A percentile compares a stretch with the other conserved stretches of the same genome.
These are phyloP conservation scores for Elsinoe perseae DNA, from an alignment of 2,329 filamentous ascomycete species.

Conservation along the genomic window DNA sequence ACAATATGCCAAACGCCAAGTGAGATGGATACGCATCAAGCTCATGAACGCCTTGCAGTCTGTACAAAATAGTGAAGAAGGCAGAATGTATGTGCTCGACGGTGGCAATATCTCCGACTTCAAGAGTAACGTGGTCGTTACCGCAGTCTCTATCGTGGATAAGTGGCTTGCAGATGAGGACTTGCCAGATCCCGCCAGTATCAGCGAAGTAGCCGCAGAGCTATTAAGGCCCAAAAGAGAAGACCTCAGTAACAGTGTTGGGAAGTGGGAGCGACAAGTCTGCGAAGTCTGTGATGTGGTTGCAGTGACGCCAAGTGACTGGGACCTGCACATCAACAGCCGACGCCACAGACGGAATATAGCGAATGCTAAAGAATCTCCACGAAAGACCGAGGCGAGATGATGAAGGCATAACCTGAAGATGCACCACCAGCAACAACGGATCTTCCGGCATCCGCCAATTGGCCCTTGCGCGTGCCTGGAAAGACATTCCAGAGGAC, in stretches of 20 bases:
- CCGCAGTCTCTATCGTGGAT: constrained; percentile 55
- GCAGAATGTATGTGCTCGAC: constrained; percentile 71
- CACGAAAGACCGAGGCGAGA: no score
- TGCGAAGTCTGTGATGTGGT: constrained; percentile 65
- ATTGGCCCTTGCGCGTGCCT: no score
- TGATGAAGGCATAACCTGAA: no score
- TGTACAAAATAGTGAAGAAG: constrained; percentile 47
- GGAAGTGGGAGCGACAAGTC: constrained; percentile 45
- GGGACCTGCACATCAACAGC: constrained; percentile 50
- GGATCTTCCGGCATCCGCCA: no score
- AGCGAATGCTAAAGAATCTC: constrained; percentile 20
- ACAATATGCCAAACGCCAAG: constrained; percentile 78
- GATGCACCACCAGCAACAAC: no score
- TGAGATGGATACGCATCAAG: constrained; percentile 80
- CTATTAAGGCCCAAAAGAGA: constrained; percentile 50
- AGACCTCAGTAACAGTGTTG: constrained; percentile 35
- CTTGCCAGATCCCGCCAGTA: constrained; percentile 41
- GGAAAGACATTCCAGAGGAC: no score
- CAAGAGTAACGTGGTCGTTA: constrained; percentile 53
- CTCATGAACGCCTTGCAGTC: constrained; percentile 21
- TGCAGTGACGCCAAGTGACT: constrained; percentile 50
- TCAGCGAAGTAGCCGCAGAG: constrained; percentile 52
- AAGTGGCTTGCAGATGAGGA: constrained; percentile 53
- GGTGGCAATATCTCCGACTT: constrained; percentile 62
- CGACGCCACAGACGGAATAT: constrained; percentile 42